A percentile compares a stretch with the other conserved stretches of the same genome.
phyloP scores from a whole-genome alignment of 345 rosid species.

The Arabidopsis thaliana region DNA sequence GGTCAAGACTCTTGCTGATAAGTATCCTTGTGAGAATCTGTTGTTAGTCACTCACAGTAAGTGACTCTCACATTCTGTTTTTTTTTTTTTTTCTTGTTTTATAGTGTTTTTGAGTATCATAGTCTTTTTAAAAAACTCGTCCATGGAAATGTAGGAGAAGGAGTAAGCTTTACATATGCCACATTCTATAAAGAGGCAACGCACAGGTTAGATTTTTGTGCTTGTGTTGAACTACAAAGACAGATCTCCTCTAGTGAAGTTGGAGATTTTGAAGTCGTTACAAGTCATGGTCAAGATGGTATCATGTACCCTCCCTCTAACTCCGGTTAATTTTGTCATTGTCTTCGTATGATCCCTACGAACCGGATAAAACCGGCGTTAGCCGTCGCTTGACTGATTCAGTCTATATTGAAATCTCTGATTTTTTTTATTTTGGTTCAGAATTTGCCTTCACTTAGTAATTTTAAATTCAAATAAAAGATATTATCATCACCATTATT shows the following conservation, averaged over 20 bases:
- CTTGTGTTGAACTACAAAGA: background rate
- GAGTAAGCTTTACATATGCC: background rate
- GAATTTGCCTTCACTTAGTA: too few species aligned
- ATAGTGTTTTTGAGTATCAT: too few species aligned
- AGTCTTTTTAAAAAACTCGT: too few species aligned
- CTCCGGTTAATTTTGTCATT: background rate
- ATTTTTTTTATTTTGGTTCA: too few species aligned
- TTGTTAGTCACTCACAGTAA: too few species aligned
- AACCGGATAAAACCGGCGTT: background rate
- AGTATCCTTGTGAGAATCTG: too few species aligned
- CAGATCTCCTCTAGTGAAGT: background rate
- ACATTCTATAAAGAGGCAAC: background rate
- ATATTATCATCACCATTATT: too few species aligned
- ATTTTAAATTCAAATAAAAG: too few species aligned
- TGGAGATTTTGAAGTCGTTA: background rate
- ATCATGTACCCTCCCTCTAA: slow-evolving; percentile 4
- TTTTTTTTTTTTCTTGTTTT: too few species aligned
- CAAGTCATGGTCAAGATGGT: slow-evolving; percentile 4
- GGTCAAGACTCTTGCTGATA: too few species aligned
- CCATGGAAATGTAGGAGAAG: slow-evolving; percentile 9
- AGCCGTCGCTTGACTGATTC: background rate
- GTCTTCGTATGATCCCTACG: background rate
- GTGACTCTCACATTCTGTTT: too few species aligned
- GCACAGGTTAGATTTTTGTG: background rate
- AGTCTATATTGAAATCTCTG: too few species aligned